Base-by-base conservation (phyloP, 768 basidiomycete genomes). In the Hygrophoropsis aurantiaca region DNA sequence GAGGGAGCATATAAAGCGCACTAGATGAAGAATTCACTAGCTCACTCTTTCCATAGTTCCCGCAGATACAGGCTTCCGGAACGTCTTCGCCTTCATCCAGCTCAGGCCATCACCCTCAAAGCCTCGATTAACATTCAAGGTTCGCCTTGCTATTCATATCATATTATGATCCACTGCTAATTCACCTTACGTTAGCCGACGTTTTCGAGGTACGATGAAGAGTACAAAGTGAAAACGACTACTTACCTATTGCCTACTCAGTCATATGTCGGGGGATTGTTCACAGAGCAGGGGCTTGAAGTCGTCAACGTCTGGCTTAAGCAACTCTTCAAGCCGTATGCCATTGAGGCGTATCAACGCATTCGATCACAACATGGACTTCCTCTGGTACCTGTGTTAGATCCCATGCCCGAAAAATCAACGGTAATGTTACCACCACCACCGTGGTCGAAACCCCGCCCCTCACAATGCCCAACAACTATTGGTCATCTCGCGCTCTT, bases 251-350 rank as follows among this genome's bases (percentile, higher is more conserved):
- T 11, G 10, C 37, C n/a, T 49, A 21, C 39, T 26, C 53, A 91
- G 87, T 78, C 89, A 3, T 91, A 83, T 60, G 77, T 90, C 24
- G 89, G 88, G n/a, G 89, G 87, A 0, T 66, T 91, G 15, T 90
- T 79, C 68, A 62, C 75, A 40, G 88, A 90, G 44, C 81, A 83
- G 57, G 87, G 85, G 20, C 72, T 90, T 33, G 64, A 72, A 0
- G 68, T 61, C 5, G 80, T 82, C 36, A 71, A 73, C 49, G 35
- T 50, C 4, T 91, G 89, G 89, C 74, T 90, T 34, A 67, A 67
- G 44, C 59, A 64, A 1, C 77, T 91, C 40, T 78, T 91, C 59
- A 71, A 59, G 20, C 88, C 87, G 7, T 90, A 85, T 61, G 61
- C 79, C 39, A 55, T 50, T 30, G 74, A 77, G 25, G 85, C 86